phyloP scores from a whole-genome alignment of 169 alveolate genomes.

The Eimeria necatrix region DNA sequence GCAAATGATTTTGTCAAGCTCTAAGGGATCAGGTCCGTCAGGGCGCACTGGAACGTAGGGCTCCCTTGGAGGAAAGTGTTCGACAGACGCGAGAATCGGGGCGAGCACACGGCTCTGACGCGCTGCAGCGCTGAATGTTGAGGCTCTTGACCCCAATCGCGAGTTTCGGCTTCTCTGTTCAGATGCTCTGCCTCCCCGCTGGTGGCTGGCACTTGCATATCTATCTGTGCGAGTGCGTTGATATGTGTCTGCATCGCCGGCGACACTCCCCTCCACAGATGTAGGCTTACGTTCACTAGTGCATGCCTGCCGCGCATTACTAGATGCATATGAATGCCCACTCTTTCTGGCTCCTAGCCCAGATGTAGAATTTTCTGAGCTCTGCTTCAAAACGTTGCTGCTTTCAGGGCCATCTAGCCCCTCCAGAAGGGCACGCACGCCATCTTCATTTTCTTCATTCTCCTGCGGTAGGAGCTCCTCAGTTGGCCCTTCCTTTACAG shows the following conservation, averaged over 20 bases:
- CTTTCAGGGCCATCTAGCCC: slow-evolving; percentile 18
- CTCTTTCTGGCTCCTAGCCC: not conserved
- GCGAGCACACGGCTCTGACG: slow-evolving; percentile 54
- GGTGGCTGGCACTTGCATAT: not conserved
- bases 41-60: slow-evolving; percentile 65
- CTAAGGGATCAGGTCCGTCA: slow-evolving; percentile 76
- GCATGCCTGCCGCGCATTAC: not conserved
- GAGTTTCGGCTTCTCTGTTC: slow-evolving; percentile 44
- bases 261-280: not conserved
- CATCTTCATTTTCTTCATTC: slow-evolving; percentile 48
- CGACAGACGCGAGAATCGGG: slow-evolving; percentile 52
- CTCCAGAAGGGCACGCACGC: slow-evolving; percentile 62
- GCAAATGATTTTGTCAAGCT: slow-evolving; percentile 71
- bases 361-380: slow-evolving; percentile 4
- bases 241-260: not conserved
- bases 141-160: slow-evolving; percentile 45
- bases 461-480: slow-evolving; percentile 25
- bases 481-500: slow-evolving; percentile 5
- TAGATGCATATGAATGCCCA: not conserved
- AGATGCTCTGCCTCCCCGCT: not conserved
- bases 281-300: not conserved
- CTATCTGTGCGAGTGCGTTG: slow-evolving; percentile 41
- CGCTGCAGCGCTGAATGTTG: slow-evolving; percentile 36
- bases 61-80: slow-evolving; percentile 45
- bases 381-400: slow-evolving; percentile 15